Percentiles rank a stretch among this genome's conserved stretches.
phyloP scores from a whole-genome alignment of 805 yeast species.

The Barnettozyma sp. region DNA sequence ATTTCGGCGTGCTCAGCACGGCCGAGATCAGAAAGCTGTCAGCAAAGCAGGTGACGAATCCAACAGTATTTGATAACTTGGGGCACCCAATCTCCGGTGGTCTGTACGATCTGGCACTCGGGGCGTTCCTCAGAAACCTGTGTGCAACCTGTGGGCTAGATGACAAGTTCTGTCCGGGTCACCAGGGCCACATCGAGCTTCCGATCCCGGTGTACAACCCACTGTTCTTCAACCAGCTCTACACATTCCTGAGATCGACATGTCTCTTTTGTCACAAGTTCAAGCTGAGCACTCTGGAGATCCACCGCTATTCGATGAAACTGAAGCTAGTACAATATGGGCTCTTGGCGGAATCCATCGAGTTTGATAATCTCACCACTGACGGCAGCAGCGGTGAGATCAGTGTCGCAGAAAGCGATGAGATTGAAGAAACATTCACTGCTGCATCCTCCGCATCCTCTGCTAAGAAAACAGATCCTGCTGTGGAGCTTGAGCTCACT shows the following conservation, averaged over 20 bases:
- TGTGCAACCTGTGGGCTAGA: constrained; percentile 95
- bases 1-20: constrained; percentile 77
- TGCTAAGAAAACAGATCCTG: constrained; percentile 28
- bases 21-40: constrained; percentile 81
- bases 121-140: constrained; percentile 82
- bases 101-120: constrained; percentile 87
- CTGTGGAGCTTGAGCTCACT: constrained; percentile 41
- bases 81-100: constrained; percentile 97
- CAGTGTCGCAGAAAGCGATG: too few species aligned
- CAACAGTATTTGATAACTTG: constrained; percentile 89
- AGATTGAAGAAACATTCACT: too few species aligned
- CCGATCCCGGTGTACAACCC: constrained; percentile 97
- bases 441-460: too few species aligned
- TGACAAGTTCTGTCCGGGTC: constrained; percentile 95
- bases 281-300: constrained; percentile 60
- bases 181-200: constrained; percentile 94
- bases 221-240: constrained; percentile 85
- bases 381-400: too few species aligned
- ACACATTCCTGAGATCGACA: constrained; percentile 70
- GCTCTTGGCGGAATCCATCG: constrained; percentile 67
- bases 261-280: constrained; percentile 91
- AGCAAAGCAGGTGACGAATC: constrained; percentile 92
- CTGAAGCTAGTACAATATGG: constrained; percentile 84
- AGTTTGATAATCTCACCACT: constrained; percentile 54
- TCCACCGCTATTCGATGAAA: constrained; percentile 71